Percentiles rank a stretch among this genome's conserved stretches.
These are phyloP conservation scores for Globisporangium barbulae DNA, from an alignment of 352 stramenopile genomes.

Conservation along the genomic window DNA sequence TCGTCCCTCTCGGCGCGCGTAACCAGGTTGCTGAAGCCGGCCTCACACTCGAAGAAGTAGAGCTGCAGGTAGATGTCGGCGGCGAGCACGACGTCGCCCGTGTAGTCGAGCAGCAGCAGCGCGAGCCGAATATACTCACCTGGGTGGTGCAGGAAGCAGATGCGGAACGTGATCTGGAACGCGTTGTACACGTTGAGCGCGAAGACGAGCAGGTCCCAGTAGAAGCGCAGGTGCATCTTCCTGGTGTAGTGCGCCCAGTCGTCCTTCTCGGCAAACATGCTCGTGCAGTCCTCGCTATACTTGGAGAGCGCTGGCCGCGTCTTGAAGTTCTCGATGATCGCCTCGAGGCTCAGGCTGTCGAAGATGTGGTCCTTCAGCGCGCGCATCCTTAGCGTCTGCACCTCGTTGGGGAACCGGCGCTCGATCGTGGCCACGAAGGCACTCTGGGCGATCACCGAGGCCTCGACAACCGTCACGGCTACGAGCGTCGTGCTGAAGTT, in stretches of 20 bases:
- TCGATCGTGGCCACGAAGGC: conserved; percentile 50
- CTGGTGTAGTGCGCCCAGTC: conserved; percentile 36
- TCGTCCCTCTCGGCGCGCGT: conserved; percentile 39
- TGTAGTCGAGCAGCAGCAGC: conserved; percentile 37
- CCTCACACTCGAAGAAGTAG: conserved; percentile 76
- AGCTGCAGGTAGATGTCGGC: conserved; percentile 68
- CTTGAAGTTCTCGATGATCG: conserved; percentile 52
- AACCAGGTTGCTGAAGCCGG: conserved; percentile 45
- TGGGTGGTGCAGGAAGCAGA: conserved; percentile 52
- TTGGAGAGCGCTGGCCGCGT: conserved; percentile 33
- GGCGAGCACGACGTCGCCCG: conserved; percentile 38
- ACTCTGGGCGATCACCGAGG: conserved; percentile 43
- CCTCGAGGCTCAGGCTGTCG: conserved; percentile 42
- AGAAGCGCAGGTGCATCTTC: conserved; percentile 53
- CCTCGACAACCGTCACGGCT: conserved; percentile 48
- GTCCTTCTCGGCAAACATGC: conserved; percentile 60
- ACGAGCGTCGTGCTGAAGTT: conserved; percentile 49
- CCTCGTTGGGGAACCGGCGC: conserved; percentile 38
- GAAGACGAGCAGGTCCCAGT: conserved; percentile 60
- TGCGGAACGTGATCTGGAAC: conserved; percentile 68
- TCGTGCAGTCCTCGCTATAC: conserved; percentile 51
- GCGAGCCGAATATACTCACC: conserved; percentile 13
- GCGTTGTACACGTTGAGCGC: conserved; percentile 61
- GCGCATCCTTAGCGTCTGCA: conserved; percentile 30
- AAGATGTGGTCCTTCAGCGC: conserved; percentile 49